Evolutionary conservation across 352 stramenopile species (phyloP), one percentile per base, ranked within the genome.

Genomic region (Phytopythium cucurbitacearum): DNA sequence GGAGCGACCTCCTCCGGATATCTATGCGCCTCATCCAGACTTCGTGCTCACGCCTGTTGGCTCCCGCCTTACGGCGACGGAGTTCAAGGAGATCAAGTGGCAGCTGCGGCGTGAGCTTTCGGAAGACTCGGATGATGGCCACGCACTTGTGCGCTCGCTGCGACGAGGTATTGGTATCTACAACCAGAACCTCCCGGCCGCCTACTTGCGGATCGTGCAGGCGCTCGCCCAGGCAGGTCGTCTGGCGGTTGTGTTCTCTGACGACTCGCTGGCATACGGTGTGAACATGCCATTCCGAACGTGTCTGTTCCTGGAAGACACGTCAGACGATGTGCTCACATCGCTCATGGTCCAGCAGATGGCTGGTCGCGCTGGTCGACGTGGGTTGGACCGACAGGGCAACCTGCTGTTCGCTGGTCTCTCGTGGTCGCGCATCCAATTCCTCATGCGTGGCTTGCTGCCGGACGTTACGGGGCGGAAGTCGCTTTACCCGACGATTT

Each of bases 211-310:
- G 48, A 84, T 99, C 39, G 95, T 99, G 40, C 96, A 99, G 73
- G 93, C 94, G 37, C 81, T 99, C 41, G 96, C 96, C 13, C 96
- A 99, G 65, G 90, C 97, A 51, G 96, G 96, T 76, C 96, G 97
- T 60, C 73, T 99, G 10, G 96, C 94, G 2, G 95, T 99, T 50
- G 96, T 99, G 7, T 99, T 99, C 65, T 98, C 93, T 38, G 96
- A 99, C 65, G 91, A 98, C 58, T 98, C 96, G 28, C 80, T 99
- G 40, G 97, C 97, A 6, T 99, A 99, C 67, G 97, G 97, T 76
- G 96, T 99, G 0, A 99, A 99, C 84, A 99, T 99, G 97, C 97
- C 97, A 34, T 99, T 99, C 93, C 91, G 97, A 60, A 98, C 95
- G 28, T 98, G 95, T 65, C 89, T 97, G 51, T 99, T 99, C 73